Conservation (phyloP, 1,139 yeast species). For the Waltiozyma solani region DNA sequence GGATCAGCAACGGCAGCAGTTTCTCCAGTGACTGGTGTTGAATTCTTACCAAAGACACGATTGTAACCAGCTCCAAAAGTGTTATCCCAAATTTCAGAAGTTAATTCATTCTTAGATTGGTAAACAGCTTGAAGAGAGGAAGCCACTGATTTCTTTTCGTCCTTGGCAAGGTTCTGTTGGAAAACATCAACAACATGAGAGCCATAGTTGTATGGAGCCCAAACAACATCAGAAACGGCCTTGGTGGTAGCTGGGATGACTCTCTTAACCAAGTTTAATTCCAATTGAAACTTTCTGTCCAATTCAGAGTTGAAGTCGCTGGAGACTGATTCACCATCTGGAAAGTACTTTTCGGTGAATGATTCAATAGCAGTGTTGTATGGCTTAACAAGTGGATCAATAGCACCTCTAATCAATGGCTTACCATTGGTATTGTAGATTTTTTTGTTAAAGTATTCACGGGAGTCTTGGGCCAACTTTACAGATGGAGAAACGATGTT, state of each 20-base stretch:
- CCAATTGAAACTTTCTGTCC: slow-evolving; percentile 35
- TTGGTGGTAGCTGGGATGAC: slow-evolving; percentile 20
- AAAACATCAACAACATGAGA: slow-evolving; percentile 23
- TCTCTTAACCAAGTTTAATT: slow-evolving; percentile 29
- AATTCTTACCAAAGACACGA: background rate
- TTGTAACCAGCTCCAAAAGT: slow-evolving; percentile 2
- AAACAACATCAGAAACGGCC: background rate
- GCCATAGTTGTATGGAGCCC: slow-evolving; percentile 21
- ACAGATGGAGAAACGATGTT: slow-evolving; percentile 36
- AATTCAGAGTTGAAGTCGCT: slow-evolving; percentile 42
- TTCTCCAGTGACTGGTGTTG: background rate
- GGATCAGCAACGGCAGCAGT: background rate
- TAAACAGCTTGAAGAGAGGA: slow-evolving; percentile 23
- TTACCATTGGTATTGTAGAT: slow-evolving; percentile 49
- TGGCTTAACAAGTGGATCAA: slow-evolving; percentile 58
- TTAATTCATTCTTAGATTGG: slow-evolving; percentile 14
- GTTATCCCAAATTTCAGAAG: slow-evolving; percentile 13
- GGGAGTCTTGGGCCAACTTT: slow-evolving; percentile 27
- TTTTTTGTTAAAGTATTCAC: slow-evolving; percentile 30
- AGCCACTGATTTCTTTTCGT: slow-evolving; percentile 16
- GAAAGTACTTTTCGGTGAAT: slow-evolving; percentile 33
- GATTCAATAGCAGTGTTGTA: slow-evolving; percentile 43
- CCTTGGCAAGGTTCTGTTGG: slow-evolving; percentile 23
- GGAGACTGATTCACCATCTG: slow-evolving; percentile 35
- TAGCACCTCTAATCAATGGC: slow-evolving; percentile 45